Base-by-base conservation (phyloP, 1,284 basidiomycete species). In the Exsudoporus floridanus region DNA sequence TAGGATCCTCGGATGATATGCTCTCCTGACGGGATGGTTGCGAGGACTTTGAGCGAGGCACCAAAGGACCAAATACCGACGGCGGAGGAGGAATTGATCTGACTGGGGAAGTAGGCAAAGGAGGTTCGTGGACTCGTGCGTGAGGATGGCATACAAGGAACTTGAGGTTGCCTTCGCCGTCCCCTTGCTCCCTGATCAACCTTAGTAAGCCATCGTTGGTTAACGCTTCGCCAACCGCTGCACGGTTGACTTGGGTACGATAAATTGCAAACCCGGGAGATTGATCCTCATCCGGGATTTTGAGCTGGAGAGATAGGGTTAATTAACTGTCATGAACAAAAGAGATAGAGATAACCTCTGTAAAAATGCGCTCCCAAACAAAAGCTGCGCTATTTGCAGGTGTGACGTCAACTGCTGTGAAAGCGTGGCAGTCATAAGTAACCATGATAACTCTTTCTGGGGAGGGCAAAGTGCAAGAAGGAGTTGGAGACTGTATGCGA, bases 291-390 rank as follows among this genome's bases (percentile, higher is more conserved):
- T 95, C 92, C 28, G 80, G 79, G 49, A 96, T 91, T 62, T 87
- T 85, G 51, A 95, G 75, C 90, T 94, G 59, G 7, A 57, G 37
- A 41, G 33, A 42, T 44, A 34, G 30, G n/a, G 44, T 58, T 49
- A 60, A 47, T 31, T 39, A 45, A 39, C 38, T 23, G 41, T 46
- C 39, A 46, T 37, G 50, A 39, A 54, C 8, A 19, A 48, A 38
- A 9, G 50, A 37, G 7, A 27, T 25, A 52, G n/a, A 38, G 71
- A 77, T 59, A 55, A 92, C 92, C 78, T 90, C 91, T 53, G 84
- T 83, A 62, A 94, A 92, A 21, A 96, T 88, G 50, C 85, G 81
- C 67, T 95, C 92, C 61, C 88, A 83, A 59, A 96, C 90, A 59
- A 83, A 86, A 14, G 84, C 83, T 28, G 86, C 79, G 57, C 80